Evolutionary conservation across 176 grass and related monocot genomes (phyloP), one percentile per base, ranked within the genome.

Genomic region (Hordeum vulgare): DNA sequence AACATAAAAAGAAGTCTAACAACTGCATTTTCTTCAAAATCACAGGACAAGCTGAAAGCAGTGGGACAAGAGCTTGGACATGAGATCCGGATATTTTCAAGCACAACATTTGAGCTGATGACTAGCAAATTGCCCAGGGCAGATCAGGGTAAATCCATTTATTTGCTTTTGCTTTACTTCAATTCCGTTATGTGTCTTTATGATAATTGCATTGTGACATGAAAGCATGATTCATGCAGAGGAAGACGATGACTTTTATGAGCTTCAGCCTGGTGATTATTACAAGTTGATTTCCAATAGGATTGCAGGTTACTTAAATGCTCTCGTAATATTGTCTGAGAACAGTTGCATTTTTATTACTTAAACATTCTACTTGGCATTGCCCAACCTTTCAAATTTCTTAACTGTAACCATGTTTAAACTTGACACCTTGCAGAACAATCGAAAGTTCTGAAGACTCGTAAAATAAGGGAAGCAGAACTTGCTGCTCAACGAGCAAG

Each of bases 171-270:
- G 1, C 25, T 57, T 63, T 79, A 33, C 49, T 25, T n/a, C 14
- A 67, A 61, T 40, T 5, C 1, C 84, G 18, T 51, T 9, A 3
- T 86, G 11, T 69, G 20, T 69, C 18, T 66, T 63, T 67, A 51
- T 51, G 21, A 41, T 77, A 66, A 9, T 64, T 68, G 28, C 77
- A 12, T 27, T 40, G 51, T 85, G 66, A 85, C 67, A 68, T 47
- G 4, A 71, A 84, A 81, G 3, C 44, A 68, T 35, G 87, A 17
- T 82, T 85, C 78, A 33, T 86, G 72, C 81, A 96, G 96, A 96
- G 72, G 91, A 96, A 89, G 89, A 89, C 41, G 93, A 99, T 64
- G 91, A 94, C 13, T 99, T 99, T 79, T 99, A 96, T 82, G 93
- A 99, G 84, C 86, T 99, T 87, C 87, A 90, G 44, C 87, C 93